These are phyloP conservation scores for Urtica urens DNA, from an alignment of 306 rosid species.

Conservation along the genomic window DNA sequence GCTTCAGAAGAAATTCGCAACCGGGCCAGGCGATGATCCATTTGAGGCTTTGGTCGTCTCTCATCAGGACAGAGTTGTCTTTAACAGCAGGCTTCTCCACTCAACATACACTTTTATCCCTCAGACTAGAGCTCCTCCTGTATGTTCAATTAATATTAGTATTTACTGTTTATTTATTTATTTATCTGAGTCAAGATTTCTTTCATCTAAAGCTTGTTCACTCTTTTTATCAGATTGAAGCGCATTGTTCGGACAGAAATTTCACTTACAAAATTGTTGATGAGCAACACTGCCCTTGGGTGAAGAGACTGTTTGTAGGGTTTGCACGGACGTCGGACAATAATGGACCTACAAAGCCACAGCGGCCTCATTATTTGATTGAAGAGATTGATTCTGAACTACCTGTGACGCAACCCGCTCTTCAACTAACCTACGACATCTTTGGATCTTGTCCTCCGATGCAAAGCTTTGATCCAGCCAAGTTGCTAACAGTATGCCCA, in stretches of 20 bases:
- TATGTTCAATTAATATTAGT: constrained; percentile 26
- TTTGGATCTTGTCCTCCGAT: constrained; percentile 93
- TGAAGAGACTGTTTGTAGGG: constrained; percentile 80
- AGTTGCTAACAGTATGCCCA: constrained; percentile 78
- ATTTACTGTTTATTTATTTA: background rate
- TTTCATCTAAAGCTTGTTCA: constrained; percentile 13
- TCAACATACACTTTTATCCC: constrained; percentile 84
- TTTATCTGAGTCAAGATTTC: background rate
- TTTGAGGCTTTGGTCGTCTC: constrained; percentile 75
- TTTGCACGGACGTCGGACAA: constrained; percentile 86
- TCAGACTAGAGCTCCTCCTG: constrained; percentile 83
- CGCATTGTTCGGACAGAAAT: constrained; percentile 72
- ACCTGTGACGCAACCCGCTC: constrained; percentile 75
- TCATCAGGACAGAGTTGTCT: constrained; percentile 54
- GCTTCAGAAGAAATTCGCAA: constrained; percentile 40
- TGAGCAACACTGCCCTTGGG: constrained; percentile 81
- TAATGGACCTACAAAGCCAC: constrained; percentile 85
- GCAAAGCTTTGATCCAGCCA: constrained; percentile 96
- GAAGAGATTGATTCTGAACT: constrained; percentile 78
- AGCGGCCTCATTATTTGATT: constrained; percentile 59
- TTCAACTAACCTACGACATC: constrained; percentile 66
- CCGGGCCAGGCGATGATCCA: constrained; percentile 60
- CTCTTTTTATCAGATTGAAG: constrained; percentile 46
- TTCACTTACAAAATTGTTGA: constrained; percentile 67
- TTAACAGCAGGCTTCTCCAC: constrained; percentile 72